Percentiles rank a stretch among this genome's conserved stretches.
These are phyloP conservation scores for Teratosphaeria viscida DNA, from an alignment of 2,329 filamentous ascomycete species.

Conservation along the genomic window DNA sequence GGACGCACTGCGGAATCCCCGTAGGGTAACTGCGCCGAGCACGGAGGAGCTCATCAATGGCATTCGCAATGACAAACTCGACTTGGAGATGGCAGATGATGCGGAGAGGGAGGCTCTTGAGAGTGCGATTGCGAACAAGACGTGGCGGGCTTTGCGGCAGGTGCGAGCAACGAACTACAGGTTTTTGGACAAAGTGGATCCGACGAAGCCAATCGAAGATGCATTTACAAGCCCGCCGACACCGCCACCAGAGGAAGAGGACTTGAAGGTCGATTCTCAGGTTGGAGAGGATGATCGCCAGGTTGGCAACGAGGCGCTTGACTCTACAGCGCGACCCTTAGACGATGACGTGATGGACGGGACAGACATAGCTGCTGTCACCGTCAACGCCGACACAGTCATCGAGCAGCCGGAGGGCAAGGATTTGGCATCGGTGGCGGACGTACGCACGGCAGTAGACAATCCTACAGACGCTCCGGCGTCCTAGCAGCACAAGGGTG, in stretches of 20 bases:
- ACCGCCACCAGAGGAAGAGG: background rate
- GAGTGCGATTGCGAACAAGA: slow-evolving; percentile 75
- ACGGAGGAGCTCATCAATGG: slow-evolving; percentile 60
- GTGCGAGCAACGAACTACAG: slow-evolving; percentile 63
- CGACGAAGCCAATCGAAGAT: slow-evolving; percentile 55
- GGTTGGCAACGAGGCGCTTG: background rate
- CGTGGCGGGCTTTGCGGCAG: slow-evolving; percentile 78
- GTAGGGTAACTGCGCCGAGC: slow-evolving; percentile 57
- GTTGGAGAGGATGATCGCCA: background rate
- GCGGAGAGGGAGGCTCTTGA: slow-evolving; percentile 48
- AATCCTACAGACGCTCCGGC: background rate
- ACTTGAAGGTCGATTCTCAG: background rate
- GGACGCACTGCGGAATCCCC: slow-evolving; percentile 55
- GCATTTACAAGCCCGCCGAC: background rate
- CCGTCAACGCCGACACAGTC: background rate
- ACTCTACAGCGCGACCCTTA: background rate
- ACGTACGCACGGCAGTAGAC: background rate
- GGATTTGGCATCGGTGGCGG: background rate
- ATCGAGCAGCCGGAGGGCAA: background rate
- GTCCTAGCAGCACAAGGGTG: background rate
- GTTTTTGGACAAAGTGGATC: slow-evolving; percentile 78
- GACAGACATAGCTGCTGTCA: background rate
- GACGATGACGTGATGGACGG: background rate
- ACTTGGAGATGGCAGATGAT: slow-evolving; percentile 68
- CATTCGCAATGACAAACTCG: slow-evolving; percentile 71